Evolutionary conservation across 495 filamentous ascomycete genomes (phyloP).

Genomic region (Tuber melanosporum): DNA sequence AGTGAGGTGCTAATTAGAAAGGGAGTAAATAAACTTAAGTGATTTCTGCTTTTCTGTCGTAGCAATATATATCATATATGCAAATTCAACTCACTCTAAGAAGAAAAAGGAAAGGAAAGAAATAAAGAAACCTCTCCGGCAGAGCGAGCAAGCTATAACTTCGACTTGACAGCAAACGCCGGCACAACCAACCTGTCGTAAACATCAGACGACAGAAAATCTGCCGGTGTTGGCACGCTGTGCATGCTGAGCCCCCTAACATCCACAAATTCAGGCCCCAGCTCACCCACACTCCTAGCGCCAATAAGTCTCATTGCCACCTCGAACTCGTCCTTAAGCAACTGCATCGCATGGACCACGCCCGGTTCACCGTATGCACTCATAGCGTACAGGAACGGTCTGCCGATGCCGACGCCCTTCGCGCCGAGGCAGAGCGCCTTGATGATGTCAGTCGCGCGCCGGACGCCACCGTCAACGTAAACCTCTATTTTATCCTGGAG

Average conservation of each 20-base stretch:
- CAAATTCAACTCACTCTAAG: not conserved
- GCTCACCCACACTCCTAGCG: conserved; percentile 61
- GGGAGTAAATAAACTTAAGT: not conserved
- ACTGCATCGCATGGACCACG: conserved; percentile 85
- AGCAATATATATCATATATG: not conserved
- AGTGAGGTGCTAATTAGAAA: not conserved
- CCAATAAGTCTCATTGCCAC: conserved; percentile 98
- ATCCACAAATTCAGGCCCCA: conserved; percentile 75
- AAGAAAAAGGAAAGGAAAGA: not conserved
- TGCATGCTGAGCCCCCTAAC: conserved; percentile 66
- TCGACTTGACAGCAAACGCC: conserved; percentile 56
- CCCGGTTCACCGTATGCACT: conserved; percentile 80
- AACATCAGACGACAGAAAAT: conserved; percentile 54
- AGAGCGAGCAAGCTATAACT: conserved; percentile 41
- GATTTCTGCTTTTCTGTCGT: not conserved
- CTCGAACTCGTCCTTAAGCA: conserved; percentile 97
- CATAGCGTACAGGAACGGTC: conserved; percentile 96
- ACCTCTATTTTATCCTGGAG: conserved; percentile 81
- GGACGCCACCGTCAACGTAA: conserved; percentile 83
- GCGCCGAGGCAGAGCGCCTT: conserved; percentile 93
- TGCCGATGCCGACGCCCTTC: conserved; percentile 85
- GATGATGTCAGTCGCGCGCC: conserved; percentile 87
- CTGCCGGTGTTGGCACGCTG: conserved; percentile 50
- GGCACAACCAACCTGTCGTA: conserved; percentile 62
- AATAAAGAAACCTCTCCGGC: not conserved